Evolutionary conservation across 345 rosid genomes (phyloP), one percentile per base, ranked within the genome.

Genomic region (Citrus cavaleriei): DNA sequence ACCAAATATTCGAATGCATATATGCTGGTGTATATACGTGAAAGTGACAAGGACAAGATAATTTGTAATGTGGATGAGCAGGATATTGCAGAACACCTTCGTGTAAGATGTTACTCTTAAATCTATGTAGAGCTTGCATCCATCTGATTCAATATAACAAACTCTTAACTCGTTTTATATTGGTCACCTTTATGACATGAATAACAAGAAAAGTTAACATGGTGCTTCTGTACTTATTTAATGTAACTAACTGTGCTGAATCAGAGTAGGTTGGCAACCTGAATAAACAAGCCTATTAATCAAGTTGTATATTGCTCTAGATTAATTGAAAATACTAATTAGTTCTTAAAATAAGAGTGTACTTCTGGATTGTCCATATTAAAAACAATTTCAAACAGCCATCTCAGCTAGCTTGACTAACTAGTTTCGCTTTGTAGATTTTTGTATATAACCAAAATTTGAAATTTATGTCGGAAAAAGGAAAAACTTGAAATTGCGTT

Each of bases 21-120:
- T 86, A 96, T 96, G 99, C 95, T 96, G 85, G 99, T 96, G 75
- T 96, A 96, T 77, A 91, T 96, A 75, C 97, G 99, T 72, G 98
- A 96, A 77, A 93, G 92, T 75, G 99, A 94, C 89, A 93, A 93
- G 88, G 98, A 93, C 82, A 94, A 94, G 88, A 94, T 96, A 70
- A 92, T 96, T 70, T 94, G 99, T 82, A 89, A 94, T 74, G 99
- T 96, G 81, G 99, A 93, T 85, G 98, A 96, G 81, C 89, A 92
- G 88, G 99, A 96, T 85, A 94, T 96, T 83, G 98, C 99, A 3
- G 97, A 90, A 80, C 98, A 96, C 83, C 86, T 93, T 66, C 88
- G 93, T 93, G 99, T 96, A 92, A 88, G 85, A 64, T 80, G 85
- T 79, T 82, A 24, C 66, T 75, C 70, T 80, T 76, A n/a, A 8